Evolutionary conservation across 495 filamentous ascomycete genomes (phyloP).

Genomic region (Xylaria venustula): DNA sequence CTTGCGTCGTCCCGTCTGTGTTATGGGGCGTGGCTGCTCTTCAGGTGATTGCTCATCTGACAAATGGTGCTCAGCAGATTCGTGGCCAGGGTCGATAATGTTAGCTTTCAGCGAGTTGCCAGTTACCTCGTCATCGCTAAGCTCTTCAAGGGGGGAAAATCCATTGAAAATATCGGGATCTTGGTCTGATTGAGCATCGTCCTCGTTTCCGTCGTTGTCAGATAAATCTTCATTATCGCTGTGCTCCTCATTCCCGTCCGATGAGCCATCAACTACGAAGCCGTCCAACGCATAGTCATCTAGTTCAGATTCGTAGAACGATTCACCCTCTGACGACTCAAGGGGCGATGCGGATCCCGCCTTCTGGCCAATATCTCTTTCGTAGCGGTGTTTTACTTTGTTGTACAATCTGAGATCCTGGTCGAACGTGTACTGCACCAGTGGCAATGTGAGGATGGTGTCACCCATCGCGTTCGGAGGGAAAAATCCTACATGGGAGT

Average conservation of each 20-base stretch:
- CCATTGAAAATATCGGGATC: constrained; percentile 16
- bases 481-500: no score
- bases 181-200: constrained; percentile 10
- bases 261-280: constrained; percentile 24
- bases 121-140: constrained; percentile 2
- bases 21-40: constrained; percentile 2
- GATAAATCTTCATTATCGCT: neutral
- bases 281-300: constrained; percentile 27
- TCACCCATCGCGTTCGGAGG: no score
- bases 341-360: neutral
- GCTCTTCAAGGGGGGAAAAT: constrained; percentile 21
- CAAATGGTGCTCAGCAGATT: constrained; percentile 10
- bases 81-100: constrained; percentile 16
- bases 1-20: constrained; percentile 14
- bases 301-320: neutral
- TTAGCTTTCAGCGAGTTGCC: neutral
- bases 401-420: constrained; percentile 9
- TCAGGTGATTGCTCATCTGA: constrained; percentile 10
- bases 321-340: constrained; percentile 3
- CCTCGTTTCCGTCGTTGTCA: constrained; percentile 20
- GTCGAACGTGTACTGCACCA: constrained; percentile 23
- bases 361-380: neutral
- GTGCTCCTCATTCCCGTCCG: constrained; percentile 9
- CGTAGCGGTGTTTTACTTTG: neutral
- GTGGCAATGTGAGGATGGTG: constrained; percentile 22